These are phyloP conservation scores for Nidularia pulvinata DNA, from an alignment of 768 basidiomycete genomes.

Conservation along the genomic window DNA sequence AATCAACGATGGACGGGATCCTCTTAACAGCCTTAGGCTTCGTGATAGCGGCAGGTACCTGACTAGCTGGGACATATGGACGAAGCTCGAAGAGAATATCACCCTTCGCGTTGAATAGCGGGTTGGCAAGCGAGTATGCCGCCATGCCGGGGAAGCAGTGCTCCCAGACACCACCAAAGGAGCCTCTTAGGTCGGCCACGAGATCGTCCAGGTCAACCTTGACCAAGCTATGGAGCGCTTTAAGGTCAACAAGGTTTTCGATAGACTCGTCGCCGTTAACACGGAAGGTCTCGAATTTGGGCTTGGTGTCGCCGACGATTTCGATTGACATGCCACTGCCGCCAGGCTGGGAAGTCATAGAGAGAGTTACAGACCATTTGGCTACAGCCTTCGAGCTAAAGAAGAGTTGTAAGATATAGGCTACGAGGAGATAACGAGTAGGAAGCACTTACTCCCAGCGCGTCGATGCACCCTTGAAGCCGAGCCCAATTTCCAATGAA, in stretches of 20 bases:
- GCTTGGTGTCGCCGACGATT: neutral
- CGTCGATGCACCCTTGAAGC: slow-evolving; percentile 5
- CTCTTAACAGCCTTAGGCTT: neutral
- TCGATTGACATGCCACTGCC: slow-evolving; percentile 7
- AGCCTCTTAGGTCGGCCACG: slow-evolving; percentile 2
- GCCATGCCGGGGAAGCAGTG: slow-evolving; percentile 7
- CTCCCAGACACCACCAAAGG: slow-evolving; percentile 10
- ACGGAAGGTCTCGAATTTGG: slow-evolving; percentile 1
- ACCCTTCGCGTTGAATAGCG: slow-evolving; percentile 7
- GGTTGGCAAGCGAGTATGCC: slow-evolving; percentile 8
- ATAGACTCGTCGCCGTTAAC: slow-evolving; percentile 2
- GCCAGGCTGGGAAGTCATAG: slow-evolving; percentile 2
- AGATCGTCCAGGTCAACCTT: slow-evolving; percentile 5
- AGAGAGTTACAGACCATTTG: slow-evolving; percentile 6
- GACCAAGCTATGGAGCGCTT: slow-evolving; percentile 4
- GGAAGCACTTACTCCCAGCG: slow-evolving; percentile 4
- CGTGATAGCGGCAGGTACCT: neutral
- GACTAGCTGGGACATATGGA: slow-evolving; percentile 1
- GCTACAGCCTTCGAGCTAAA: slow-evolving; percentile 4
- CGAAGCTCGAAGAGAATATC: slow-evolving; percentile 9
- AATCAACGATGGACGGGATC: neutral
- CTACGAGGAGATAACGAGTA: neutral
- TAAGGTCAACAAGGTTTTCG: slow-evolving; percentile 3
- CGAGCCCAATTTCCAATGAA: slow-evolving; percentile 1
- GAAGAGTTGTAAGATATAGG: neutral